phyloP scores from a whole-genome alignment of 768 basidiomycete genomes.

The Mrakia gelida region DNA sequence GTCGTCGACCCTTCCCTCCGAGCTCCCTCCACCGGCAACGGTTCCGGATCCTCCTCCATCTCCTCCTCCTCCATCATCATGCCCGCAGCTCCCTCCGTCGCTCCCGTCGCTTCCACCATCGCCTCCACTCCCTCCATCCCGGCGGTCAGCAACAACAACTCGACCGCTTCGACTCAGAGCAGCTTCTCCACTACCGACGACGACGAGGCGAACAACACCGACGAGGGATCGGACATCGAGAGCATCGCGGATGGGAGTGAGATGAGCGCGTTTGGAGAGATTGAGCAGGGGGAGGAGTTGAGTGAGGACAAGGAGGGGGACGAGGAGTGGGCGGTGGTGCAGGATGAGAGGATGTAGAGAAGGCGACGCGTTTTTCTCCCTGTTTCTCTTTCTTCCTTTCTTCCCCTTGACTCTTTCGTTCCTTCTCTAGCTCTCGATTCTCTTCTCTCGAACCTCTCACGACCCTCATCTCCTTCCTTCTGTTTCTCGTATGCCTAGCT shows the following conservation, averaged over 20 bases:
- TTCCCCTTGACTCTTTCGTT: no score
- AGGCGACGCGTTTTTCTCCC: not conserved
- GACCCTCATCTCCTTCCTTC: no score
- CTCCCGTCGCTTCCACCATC: not conserved
- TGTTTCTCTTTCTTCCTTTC: not conserved
- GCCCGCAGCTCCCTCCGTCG: conserved; percentile 48
- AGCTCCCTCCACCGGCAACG: conserved; percentile 43
- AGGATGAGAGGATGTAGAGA: not conserved
- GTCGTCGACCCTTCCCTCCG: conserved; percentile 54
- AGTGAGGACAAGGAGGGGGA: not conserved
- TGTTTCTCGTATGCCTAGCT: no score
- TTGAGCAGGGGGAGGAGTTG: not conserved
- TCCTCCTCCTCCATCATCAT: conserved; percentile 69
- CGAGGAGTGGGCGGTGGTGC: not conserved
- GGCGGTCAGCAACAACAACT: not conserved
- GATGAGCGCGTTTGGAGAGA: conserved; percentile 12
- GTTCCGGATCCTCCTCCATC: conserved; percentile 52
- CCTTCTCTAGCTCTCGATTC: no score
- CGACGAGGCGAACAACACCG: not conserved
- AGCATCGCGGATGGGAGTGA: not conserved
- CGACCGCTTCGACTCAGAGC: not conserved
- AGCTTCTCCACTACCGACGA: no score
- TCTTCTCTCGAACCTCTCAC: no score
- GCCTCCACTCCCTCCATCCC: not conserved
- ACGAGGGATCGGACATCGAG: conserved; percentile 15